A percentile compares a stretch with the other conserved stretches of the same genome.
Evolutionary conservation across 2,329 filamentous ascomycete genomes (phyloP).

Genomic region (Colletotrichum spinosum): DNA sequence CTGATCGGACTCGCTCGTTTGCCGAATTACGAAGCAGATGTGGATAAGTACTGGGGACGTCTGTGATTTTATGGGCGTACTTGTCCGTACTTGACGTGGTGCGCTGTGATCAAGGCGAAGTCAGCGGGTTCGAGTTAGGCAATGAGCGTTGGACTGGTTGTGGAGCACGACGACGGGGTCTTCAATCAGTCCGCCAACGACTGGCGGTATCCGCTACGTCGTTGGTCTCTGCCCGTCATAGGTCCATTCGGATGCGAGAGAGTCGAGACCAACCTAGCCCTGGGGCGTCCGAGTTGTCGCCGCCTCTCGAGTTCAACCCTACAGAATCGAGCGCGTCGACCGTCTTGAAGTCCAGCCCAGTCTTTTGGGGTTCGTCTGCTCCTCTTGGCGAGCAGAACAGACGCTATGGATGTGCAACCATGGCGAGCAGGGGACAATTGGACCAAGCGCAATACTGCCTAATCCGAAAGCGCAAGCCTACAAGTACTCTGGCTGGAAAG

Average conservation of each 20-base stretch:
- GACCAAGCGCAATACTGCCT: slow-evolving; percentile 1
- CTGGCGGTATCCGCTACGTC: slow-evolving; percentile 1
- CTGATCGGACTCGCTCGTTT: slow-evolving; percentile 35
- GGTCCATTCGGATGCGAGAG: slow-evolving; percentile 22
- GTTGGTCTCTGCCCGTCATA: slow-evolving; percentile 4
- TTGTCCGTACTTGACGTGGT: neutral
- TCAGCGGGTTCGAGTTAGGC: neutral
- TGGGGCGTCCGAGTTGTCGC: slow-evolving; percentile 1
- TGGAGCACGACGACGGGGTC: slow-evolving; percentile 14
- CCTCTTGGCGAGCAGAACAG: slow-evolving; percentile 7
- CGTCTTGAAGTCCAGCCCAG: neutral
- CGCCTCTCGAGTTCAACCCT: slow-evolving; percentile 10
- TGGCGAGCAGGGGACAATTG: slow-evolving; percentile 10
- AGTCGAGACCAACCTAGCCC: slow-evolving; percentile 13
- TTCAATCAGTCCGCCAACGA: neutral
- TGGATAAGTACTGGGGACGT: slow-evolving; percentile 3
- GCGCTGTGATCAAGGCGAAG: slow-evolving; percentile 14
- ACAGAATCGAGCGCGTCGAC: slow-evolving; percentile 19
- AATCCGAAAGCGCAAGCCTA: slow-evolving; percentile 5
- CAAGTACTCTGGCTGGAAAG: slow-evolving; percentile 7
- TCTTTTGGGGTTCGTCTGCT: slow-evolving; percentile 9
- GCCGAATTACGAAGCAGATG: slow-evolving; percentile 34
- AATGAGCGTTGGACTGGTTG: slow-evolving; percentile 7
- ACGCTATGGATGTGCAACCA: slow-evolving; percentile 21
- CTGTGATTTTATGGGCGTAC: neutral